These are phyloP conservation scores for Thymus quinquecostatus DNA, from an alignment of 257 asterid species.

Conservation along the genomic window DNA sequence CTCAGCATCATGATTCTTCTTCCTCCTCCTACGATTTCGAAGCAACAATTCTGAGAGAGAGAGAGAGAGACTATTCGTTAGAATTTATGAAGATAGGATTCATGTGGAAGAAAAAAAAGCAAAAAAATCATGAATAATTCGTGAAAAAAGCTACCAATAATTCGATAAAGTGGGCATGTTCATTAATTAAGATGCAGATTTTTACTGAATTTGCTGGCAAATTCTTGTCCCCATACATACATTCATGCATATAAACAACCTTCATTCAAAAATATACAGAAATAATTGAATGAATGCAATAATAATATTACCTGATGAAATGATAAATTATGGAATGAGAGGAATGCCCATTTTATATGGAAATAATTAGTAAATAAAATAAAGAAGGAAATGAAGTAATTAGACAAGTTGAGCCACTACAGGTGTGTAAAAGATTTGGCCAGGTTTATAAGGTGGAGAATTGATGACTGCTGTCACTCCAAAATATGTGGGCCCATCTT, in stretches of 20 bases:
- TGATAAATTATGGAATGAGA: background rate
- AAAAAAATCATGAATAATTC: background rate
- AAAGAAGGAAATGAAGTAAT: background rate
- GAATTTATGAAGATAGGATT: slow-evolving; percentile 4
- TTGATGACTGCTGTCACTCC: background rate
- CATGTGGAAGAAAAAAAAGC: slow-evolving; percentile 20
- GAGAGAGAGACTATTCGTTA: background rate
- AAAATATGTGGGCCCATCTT: too few species aligned
- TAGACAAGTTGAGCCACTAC: background rate
- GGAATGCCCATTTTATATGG: background rate
- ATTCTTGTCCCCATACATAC: background rate
- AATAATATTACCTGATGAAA: background rate
- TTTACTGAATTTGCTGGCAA: background rate
- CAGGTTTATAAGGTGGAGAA: slow-evolving; percentile 12
- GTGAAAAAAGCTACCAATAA: slow-evolving; percentile 16
- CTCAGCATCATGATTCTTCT: slow-evolving; percentile 57
- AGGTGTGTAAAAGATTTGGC: background rate
- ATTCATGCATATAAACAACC: background rate
- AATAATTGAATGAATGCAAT: background rate
- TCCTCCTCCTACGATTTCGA: background rate
- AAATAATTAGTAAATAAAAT: background rate
- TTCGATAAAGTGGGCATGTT: background rate
- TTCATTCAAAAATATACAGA: background rate
- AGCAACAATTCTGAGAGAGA: background rate
- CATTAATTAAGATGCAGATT: too few species aligned